These are phyloP conservation scores for Epicoccum nigrum DNA, from an alignment of 2,329 filamentous ascomycete genomes.

Conservation along the genomic window DNA sequence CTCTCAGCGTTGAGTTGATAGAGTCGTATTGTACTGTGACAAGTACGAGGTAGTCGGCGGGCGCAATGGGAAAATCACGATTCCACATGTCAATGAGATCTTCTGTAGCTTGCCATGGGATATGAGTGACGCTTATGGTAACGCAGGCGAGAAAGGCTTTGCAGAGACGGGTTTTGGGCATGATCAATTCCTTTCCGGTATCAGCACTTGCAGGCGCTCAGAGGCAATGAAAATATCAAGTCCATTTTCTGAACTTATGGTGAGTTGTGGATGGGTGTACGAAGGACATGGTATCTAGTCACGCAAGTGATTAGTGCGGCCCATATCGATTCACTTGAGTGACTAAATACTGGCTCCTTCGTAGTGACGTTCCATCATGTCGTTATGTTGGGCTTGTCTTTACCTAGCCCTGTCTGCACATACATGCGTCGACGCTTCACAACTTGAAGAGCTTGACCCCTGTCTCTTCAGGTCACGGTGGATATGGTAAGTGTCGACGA, in stretches of 20 bases:
- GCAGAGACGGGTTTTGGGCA: conserved; percentile 42
- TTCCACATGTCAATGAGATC: conserved; percentile 38
- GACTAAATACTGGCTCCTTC: too few relatives aligned
- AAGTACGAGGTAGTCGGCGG: conserved; percentile 31
- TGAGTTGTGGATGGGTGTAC: too few relatives aligned
- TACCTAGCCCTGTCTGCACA: not conserved
- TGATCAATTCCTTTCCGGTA: conserved; percentile 45
- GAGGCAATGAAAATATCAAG: conserved; percentile 53
- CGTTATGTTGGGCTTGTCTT: not conserved
- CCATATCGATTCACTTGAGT: too few relatives aligned
- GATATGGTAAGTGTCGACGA: too few relatives aligned
- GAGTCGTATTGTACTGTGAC: conserved; percentile 26
- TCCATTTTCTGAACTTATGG: conserved; percentile 29
- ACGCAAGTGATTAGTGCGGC: too few relatives aligned
- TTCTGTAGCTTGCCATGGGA: conserved; percentile 49
- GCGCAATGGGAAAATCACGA: conserved; percentile 46
- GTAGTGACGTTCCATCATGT: not conserved
- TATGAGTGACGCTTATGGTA: conserved; percentile 43
- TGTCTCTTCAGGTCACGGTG: too few relatives aligned
- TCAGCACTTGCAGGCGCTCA: conserved; percentile 52
- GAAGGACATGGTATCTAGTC: too few relatives aligned
- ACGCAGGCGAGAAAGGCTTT: conserved; percentile 11
- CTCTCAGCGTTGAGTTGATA: conserved; percentile 17
- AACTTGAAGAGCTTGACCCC: too few relatives aligned
- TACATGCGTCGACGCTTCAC: conserved; percentile 47